A percentile compares a stretch with the other conserved stretches of the same genome.
phyloP scores from a whole-genome alignment of 2,329 filamentous ascomycete species.

The Claviceps monticola region DNA sequence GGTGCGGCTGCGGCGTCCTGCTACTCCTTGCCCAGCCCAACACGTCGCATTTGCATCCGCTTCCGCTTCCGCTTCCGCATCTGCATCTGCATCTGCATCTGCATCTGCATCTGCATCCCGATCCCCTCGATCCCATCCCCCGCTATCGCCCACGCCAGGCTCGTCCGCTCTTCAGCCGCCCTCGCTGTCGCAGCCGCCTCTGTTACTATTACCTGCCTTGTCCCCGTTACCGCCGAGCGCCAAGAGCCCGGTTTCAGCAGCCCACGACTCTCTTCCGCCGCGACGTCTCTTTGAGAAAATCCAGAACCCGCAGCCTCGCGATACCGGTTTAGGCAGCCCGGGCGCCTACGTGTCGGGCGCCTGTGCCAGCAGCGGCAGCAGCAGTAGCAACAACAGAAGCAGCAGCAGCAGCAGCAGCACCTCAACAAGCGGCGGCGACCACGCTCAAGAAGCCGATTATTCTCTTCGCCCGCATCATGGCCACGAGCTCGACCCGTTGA shows the following conservation, averaged over 20 bases:
- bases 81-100: background rate
- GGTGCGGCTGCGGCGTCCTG: background rate
- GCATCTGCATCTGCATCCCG: conserved; percentile 2
- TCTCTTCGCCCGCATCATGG: conserved; percentile 6
- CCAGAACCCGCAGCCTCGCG: background rate
- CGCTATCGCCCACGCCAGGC: conserved; percentile 1
- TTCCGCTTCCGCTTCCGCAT: background rate
- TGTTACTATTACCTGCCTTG: background rate
- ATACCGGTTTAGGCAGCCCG: background rate
- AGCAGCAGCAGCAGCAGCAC: background rate
- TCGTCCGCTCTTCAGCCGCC: background rate
- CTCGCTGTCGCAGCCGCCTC: background rate
- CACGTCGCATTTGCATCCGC: background rate
- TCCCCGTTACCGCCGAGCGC: background rate
- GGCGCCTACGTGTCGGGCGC: conserved; percentile 1
- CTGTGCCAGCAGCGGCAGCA: conserved; percentile 3
- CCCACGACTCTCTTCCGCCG: background rate
- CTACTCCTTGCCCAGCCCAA: background rate
- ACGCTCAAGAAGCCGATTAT: conserved; percentile 6
- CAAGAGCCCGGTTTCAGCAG: background rate
- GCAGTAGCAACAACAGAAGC: too few relatives aligned
- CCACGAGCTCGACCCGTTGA: conserved; percentile 15
- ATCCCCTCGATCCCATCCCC: conserved; percentile 5
- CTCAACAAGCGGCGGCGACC: conserved; percentile 9
- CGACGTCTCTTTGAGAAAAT: background rate